Base-by-base conservation (phyloP, 306 rosid genomes). In the Myrica gale region DNA sequence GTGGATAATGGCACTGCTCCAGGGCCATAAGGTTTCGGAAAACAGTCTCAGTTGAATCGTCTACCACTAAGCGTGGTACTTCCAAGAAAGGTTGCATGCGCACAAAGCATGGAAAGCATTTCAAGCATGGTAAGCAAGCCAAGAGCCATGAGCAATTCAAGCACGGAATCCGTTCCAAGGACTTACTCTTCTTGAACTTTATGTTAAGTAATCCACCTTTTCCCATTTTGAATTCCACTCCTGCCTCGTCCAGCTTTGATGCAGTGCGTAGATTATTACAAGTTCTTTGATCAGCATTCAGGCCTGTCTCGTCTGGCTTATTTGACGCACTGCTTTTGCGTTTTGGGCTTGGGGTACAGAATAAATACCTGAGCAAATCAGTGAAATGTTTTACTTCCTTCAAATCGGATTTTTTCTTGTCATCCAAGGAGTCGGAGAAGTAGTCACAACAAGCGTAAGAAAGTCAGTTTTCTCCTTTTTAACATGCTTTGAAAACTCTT, bases 1-100 rank as follows among this genome's bases (percentile, higher is more conserved):
- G 0, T 1, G 85, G 78, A 52, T 74, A 80, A 20, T 66, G 74
- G n/a, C 83, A 81, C 76, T 73, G 74, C 69, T 77, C 82, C 47
- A 83, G 26, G 19, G 87, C 84, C 58, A 62, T 73, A 5, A 84
- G 21, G 54, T 80, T 84, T 51, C 82, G 52, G 5, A 77, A 20
- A 8, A 82, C 11, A 48, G 74, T 39, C 12, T 74, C 85, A 1
- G 78, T 78, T 1, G 17, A 21, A 23, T 50, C 50, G 0, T 63
- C 69, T 1, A 78, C 37, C 6, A 5, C 26, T 15, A 80, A 26
- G 1, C 15, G 19, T 2, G 80, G 76, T 19, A 84, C n/a, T 32
- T 37, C 20, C 44, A 82, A 46, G 61, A 1, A 12, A 67, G 71
- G 37, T 7, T 54, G 12, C 39, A 50, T 41, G 7, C 17, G 5